These are phyloP conservation scores for Cordyceps fumosorosea DNA, from an alignment of 2,329 filamentous ascomycete species.

Conservation along the genomic window DNA sequence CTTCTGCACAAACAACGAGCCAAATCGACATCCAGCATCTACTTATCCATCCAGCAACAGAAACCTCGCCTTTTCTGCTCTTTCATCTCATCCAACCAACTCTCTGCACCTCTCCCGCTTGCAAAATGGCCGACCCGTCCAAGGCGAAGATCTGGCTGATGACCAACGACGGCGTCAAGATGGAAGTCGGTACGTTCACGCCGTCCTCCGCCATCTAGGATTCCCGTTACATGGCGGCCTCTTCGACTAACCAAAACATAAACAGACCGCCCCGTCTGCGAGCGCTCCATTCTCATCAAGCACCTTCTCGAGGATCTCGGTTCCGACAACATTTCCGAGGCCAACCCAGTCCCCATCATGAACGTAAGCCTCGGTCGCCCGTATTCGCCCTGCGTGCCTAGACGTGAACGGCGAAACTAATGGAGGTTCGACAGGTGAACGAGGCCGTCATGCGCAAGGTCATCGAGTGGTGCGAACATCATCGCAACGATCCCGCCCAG, in stretches of 20 bases:
- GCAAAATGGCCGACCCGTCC: conserved; percentile 15
- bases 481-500: conserved; percentile 80
- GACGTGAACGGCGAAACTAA: neutral
- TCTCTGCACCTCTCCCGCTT: neutral
- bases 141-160: conserved; percentile 38
- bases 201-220: neutral
- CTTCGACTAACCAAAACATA: neutral
- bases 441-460: conserved; percentile 93
- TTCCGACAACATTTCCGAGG: conserved; percentile 44
- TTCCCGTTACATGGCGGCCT: neutral
- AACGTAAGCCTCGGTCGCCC: conserved; percentile 50
- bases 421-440: conserved; percentile 57
- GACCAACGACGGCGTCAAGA: conserved; percentile 44
- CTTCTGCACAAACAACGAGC: neutral
- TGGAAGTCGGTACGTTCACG: conserved; percentile 39
- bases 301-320: conserved; percentile 96
- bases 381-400: neutral
- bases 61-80: neutral
- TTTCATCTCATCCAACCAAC: neutral
- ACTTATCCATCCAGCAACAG: neutral
- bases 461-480: conserved; percentile 95
- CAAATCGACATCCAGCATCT: neutral
- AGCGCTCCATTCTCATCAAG: conserved; percentile 93
- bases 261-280: conserved; percentile 72
- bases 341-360: conserved; percentile 77